These are phyloP conservation scores for Platanthera guangdongensis DNA, from an alignment of 106 monocot species.

Conservation along the genomic window DNA sequence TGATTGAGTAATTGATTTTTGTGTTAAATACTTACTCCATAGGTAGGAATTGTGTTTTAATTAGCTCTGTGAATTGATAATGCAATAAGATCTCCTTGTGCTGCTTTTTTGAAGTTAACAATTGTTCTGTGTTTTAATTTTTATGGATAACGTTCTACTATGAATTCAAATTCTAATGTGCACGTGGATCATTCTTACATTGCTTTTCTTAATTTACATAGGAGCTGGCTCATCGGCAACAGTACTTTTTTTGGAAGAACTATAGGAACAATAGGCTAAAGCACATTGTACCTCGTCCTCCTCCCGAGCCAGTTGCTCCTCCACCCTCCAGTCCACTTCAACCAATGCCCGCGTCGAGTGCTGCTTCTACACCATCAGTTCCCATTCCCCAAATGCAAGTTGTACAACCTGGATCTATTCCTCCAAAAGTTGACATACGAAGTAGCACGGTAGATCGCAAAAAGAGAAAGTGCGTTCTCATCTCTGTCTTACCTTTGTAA, in stretches of 20 bases:
- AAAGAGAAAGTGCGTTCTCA: constrained; percentile 78
- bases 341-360: constrained; percentile 25
- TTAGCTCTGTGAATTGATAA: background rate
- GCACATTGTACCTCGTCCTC: constrained; percentile 81
- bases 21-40: background rate
- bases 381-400: constrained; percentile 65
- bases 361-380: constrained; percentile 20
- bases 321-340: constrained; percentile 26
- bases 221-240: constrained; percentile 94
- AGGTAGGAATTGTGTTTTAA: background rate
- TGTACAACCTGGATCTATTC: constrained; percentile 41
- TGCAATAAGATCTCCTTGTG: background rate
- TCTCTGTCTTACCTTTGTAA: background rate
- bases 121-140: background rate
- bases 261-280: constrained; percentile 94
- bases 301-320: constrained; percentile 54
- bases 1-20: background rate
- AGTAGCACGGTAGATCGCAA: constrained; percentile 69
- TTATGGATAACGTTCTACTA: background rate
- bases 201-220: constrained; percentile 14
- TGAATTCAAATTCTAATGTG: background rate
- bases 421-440: constrained; percentile 70
- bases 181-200: background rate
- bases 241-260: constrained; percentile 94
- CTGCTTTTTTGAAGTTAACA: background rate